Conservation (phyloP, 108 stramenopile genomes). For the Cyclotella distinguenda region DNA sequence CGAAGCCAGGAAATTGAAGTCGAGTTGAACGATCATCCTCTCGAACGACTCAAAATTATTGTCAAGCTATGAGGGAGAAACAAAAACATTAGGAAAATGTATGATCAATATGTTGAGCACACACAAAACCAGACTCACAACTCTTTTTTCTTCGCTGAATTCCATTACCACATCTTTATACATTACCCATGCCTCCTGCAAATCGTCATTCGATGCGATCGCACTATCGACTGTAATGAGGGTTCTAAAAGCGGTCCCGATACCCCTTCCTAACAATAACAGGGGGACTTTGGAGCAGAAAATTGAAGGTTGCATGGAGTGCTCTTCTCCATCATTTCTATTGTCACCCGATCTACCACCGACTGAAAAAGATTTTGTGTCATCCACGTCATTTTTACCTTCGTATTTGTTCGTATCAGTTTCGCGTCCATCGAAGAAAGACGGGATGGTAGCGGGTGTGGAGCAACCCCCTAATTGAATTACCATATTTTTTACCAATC, state of each 20-base stretch:
- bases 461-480: constrained; percentile 48
- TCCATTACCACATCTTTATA: constrained; percentile 57
- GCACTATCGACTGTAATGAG: constrained; percentile 48
- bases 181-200: constrained; percentile 54
- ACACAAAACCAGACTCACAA: constrained; percentile 5
- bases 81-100: not conserved
- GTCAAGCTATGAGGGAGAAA: not conserved
- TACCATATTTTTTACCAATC: constrained; percentile 54
- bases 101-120: not conserved
- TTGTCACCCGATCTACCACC: not conserved
- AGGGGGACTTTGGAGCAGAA: constrained; percentile 25
- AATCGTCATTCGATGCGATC: constrained; percentile 41
- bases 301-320: constrained; percentile 21
- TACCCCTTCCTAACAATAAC: constrained; percentile 35
- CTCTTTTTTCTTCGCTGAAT: constrained; percentile 35
- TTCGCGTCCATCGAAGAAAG: constrained; percentile 6
- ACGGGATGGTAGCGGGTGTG: constrained; percentile 27
- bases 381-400: not conserved
- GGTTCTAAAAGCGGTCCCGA: constrained; percentile 37
- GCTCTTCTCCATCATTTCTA: constrained; percentile 4
- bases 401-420: not conserved
- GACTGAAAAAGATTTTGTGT: not conserved
- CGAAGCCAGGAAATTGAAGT: constrained; percentile 46
- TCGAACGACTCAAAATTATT: constrained; percentile 50
- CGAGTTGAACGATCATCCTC: constrained; percentile 49